Conservation (phyloP, 768 basidiomycete species). For the Coprinopsis sp. region DNA sequence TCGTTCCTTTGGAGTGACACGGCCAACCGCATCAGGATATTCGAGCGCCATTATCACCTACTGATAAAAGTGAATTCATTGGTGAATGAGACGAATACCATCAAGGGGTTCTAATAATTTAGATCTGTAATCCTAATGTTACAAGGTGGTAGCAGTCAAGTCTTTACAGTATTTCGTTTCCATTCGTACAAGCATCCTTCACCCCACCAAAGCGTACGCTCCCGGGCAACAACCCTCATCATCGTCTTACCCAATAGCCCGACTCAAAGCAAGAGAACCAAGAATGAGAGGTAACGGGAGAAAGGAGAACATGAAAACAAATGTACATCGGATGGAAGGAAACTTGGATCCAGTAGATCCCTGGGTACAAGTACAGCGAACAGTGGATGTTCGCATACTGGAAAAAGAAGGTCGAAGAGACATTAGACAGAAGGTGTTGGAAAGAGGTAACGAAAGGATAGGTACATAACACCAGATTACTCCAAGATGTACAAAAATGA, state of each 20-base stretch:
- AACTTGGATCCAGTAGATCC: not conserved
- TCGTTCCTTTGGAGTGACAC: too few relatives aligned
- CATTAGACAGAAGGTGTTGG: not conserved
- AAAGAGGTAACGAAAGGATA: not conserved
- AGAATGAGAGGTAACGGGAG: not conserved
- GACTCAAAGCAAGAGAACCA: not conserved
- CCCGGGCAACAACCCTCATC: not conserved
- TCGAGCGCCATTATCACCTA: too few relatives aligned
- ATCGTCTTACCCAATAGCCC: not conserved
- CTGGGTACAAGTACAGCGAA: too few relatives aligned
- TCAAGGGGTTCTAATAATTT: slow-evolving; percentile 5
- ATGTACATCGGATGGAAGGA: slow-evolving; percentile 8
- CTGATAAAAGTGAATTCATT: too few relatives aligned
- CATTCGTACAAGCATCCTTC: not conserved
- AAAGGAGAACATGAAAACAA: not conserved
- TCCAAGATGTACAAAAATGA: not conserved
- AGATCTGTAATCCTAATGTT: slow-evolving; percentile 1
- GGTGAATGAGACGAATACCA: too few relatives aligned
- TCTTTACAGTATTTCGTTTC: not conserved
- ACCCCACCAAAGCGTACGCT: too few relatives aligned
- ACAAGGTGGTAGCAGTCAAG: not conserved
- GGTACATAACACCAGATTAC: not conserved
- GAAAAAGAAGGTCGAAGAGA: too few relatives aligned
- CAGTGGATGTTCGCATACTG: too few relatives aligned
- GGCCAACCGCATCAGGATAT: too few relatives aligned